phyloP scores from a whole-genome alignment of 1,139 yeast genomes.

The Cylindricascospora bacillispora region DNA sequence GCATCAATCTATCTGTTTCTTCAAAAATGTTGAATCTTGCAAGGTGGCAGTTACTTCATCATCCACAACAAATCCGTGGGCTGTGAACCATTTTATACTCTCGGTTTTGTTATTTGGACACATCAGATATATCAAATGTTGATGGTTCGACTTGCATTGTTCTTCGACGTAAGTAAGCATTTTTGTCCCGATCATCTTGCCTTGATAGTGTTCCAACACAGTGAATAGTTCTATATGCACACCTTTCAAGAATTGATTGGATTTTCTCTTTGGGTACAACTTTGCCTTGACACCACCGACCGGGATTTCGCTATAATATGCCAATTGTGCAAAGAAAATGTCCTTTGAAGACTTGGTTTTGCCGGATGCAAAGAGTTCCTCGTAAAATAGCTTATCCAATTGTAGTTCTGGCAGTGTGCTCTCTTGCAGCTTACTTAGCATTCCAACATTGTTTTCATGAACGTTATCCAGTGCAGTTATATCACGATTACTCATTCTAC shows the following conservation, averaged over 20 bases:
- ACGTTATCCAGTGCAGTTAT: conserved; percentile 17
- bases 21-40: too few relatives aligned
- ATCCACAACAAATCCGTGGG: conserved; percentile 34
- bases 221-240: conserved; percentile 54
- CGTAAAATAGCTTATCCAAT: conserved; percentile 9
- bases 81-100: conserved; percentile 43
- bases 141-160: conserved; percentile 39
- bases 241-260: conserved; percentile 31
- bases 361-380: conserved; percentile 10
- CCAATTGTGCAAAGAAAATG: conserved; percentile 24
- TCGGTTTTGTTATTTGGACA: conserved; percentile 37
- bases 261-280: conserved; percentile 21
- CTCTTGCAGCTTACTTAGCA: conserved; percentile 6
- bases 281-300: conserved; percentile 57
- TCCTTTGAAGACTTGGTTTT: conserved; percentile 6
- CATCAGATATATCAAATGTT: conserved; percentile 46
- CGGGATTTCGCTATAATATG: conserved; percentile 55
- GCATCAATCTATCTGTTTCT: too few relatives aligned
- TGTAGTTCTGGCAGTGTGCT: conserved; percentile 4
- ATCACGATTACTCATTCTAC: conserved; percentile 11
- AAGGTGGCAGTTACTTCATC: too few relatives aligned
- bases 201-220: conserved; percentile 49
- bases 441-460: conserved; percentile 17
- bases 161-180: conserved; percentile 44
- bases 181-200: conserved; percentile 45